Base-by-base conservation (phyloP, 768 basidiomycete species). In the Mycena haematopus region DNA sequence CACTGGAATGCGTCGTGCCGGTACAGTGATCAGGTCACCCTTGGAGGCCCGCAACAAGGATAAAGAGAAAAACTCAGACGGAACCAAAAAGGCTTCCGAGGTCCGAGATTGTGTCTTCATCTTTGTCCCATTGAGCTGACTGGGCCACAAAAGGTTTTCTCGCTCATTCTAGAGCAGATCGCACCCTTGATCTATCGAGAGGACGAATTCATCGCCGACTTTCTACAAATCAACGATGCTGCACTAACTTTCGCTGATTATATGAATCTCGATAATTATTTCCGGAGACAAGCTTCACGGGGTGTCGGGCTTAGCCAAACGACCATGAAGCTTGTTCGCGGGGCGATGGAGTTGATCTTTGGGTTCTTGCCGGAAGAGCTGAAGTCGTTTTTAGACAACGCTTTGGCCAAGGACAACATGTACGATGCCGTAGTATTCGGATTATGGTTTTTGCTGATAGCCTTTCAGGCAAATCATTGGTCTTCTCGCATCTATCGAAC, bases 191-290 rank as follows among this genome's bases (percentile, higher is more conserved):
- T 97, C n/a, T 87, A 90, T 63, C 84, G 83, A 13, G 96, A 99
- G 76, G 88, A 91, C 69, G 88, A 89, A 33, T 98, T 97, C 75
- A 87, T 97, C 63, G 85, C 89, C 10, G 92, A 95, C 69, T 98
- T 98, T 75, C 78, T 99, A 51, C 95, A 95, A 71, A 91, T 97
- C 72, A 93, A 94, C 65, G 91, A 96, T 63, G 84, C 87, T 22
- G 87, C 87, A 19, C 82, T 95, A 15, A 97, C 96, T 1, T 99
- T 95, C 74, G 96, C 96, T 15, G 96, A 98, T 76, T 95, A 96
- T 69, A 93, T 94, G 86, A 87, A 88, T 47, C 78, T 99, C 62
- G 96, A 99, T 72, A 93, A 87, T 63, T 99, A 97, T 75, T 97
- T 97, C 79, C 84, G 93, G 25, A 80, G 96, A 51, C 93, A 98